Base-by-base conservation (phyloP, 108 stramenopile genomes). In the Skeletonema menzelii region DNA sequence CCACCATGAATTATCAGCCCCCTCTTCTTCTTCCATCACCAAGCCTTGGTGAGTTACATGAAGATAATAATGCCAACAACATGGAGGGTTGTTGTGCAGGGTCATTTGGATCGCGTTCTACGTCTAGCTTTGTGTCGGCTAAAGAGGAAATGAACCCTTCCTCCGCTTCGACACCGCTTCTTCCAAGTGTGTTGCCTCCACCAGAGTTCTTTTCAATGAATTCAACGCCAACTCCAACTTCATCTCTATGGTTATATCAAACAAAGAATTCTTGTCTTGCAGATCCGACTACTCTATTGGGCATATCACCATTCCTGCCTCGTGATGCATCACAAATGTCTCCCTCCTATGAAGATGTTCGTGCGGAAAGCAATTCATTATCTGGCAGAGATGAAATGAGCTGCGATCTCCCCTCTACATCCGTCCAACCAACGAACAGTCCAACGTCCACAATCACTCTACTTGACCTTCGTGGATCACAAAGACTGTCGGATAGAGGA, bases 391-490 rank as follows among this genome's bases (percentile, higher is more conserved):
- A 58, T 59, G 66, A 40, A 26, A n/a, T 37, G 32, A 20, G 12
- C 35, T 64, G 44, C 20, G 34, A 69, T n/a, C n/a, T n/a, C n/a
- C n/a, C n/a, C n/a, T n/a, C n/a, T n/a, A n/a, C n/a, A n/a, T n/a
- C n/a, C n/a, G 24, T 35, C 59, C 34, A 12, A 27, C 27, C 69
- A 30, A 20, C 40, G 3, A 15, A 17, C 31, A 24, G 63, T 56
- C 27, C 63, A 22, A 69, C 65, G 30, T 70, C 85, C 14, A 44
- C 79, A 35, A 47, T 89, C 19, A 87, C 83, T 13, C 64, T 88
- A 1, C 69, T 93, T n/a, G 93, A 94, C 76, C 63, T 94, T 11
- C 79, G 93, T 37, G 89, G 89, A 8, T 94, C 93, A 15, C 86
- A 85, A 58, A 73, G 81, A 10, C 76, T 94, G 0, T 91, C 90